Evolutionary conservation across 257 asterid species (phyloP).

Genomic region (Gardenia jasminoides): DNA sequence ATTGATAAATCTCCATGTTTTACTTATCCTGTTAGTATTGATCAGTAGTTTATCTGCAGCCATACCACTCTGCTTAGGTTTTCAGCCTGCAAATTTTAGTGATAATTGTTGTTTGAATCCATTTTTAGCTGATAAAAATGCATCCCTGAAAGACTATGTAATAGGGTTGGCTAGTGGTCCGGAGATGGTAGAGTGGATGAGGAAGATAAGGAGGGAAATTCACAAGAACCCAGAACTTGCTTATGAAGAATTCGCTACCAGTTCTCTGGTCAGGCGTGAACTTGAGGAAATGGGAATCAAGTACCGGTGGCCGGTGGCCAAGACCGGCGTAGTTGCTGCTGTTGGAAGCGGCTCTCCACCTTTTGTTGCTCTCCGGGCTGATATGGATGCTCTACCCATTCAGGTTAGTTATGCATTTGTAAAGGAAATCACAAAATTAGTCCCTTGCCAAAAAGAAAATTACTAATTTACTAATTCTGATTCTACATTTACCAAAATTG

Average conservation of each 20-base stretch:
- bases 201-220: constrained; percentile 37
- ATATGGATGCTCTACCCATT: constrained; percentile 60
- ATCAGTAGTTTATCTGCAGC: not conserved
- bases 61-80: not conserved
- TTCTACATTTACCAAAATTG: not conserved
- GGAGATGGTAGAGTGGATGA: constrained; percentile 41
- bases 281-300: constrained; percentile 44
- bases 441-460: not conserved
- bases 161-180: constrained; percentile 29
- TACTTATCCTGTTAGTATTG: not conserved
- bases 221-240: constrained; percentile 57
- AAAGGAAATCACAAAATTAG: not conserved
- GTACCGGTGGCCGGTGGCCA: constrained; percentile 54
- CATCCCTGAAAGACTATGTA: constrained; percentile 23
- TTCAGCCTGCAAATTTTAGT: not conserved
- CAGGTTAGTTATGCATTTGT: constrained; percentile 28
- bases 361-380: constrained; percentile 62
- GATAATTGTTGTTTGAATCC: constrained; percentile 12
- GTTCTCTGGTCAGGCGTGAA: constrained; percentile 41
- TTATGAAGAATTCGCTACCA: constrained; percentile 44
- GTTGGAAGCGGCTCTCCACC: constrained; percentile 53
- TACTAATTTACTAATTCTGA: not conserved
- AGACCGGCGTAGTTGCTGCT: constrained; percentile 47
- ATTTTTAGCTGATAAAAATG: constrained; percentile 15
- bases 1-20: not conserved